These are phyloP conservation scores for Beauveria rudraprayagi DNA, from an alignment of 2,329 filamentous ascomycete species.

Conservation along the genomic window DNA sequence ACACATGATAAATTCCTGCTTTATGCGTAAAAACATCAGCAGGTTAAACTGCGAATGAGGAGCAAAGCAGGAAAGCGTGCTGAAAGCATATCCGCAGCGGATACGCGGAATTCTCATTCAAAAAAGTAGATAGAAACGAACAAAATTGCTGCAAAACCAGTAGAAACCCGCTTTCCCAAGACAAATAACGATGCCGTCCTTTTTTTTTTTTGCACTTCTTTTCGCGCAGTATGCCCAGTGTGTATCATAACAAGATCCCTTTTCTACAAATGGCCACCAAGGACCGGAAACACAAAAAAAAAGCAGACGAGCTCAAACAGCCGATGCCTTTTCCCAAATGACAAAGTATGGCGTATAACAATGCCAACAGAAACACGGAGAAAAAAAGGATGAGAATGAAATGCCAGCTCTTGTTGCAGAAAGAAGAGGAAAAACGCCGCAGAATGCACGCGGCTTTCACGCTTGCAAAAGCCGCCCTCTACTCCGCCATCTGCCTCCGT, in stretches of 20 bases:
- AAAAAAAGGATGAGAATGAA: too few relatives aligned
- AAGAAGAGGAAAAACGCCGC: background rate
- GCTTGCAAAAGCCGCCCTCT: background rate
- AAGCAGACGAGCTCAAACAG: too few relatives aligned
- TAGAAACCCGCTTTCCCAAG: background rate
- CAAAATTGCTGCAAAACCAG: background rate
- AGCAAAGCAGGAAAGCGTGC: background rate
- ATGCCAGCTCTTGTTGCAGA: background rate
- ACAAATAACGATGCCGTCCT: background rate
- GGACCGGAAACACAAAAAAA: background rate
- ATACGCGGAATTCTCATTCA: background rate
- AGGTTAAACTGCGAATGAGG: background rate
- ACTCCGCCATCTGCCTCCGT: conserved; percentile 10
- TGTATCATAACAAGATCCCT: background rate
- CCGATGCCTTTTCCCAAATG: too few relatives aligned
- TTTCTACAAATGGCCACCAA: background rate
- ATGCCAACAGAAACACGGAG: background rate
- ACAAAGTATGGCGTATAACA: too few relatives aligned
- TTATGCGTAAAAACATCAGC: too few relatives aligned
- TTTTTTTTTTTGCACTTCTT: background rate
- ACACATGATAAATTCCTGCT: too few relatives aligned
- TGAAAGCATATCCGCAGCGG: background rate
- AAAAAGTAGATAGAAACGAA: background rate
- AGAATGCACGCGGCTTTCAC: background rate
- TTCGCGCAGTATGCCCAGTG: background rate